A percentile compares a stretch with the other conserved stretches of the same genome.
Evolutionary conservation across 768 basidiomycete genomes (phyloP).

Genomic region (Leccinellum luteum): DNA sequence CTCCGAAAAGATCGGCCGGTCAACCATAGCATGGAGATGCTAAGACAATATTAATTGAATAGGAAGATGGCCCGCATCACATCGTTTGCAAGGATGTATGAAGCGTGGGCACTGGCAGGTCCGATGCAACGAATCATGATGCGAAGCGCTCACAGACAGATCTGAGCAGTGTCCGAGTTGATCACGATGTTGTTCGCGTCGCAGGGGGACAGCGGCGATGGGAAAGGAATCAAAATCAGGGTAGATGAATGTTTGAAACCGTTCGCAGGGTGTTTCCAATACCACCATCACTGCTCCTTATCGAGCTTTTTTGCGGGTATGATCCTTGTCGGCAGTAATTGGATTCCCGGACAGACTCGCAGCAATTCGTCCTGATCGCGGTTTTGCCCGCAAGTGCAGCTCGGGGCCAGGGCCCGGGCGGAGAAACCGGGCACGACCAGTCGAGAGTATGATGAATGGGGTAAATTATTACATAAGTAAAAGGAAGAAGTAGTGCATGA

Average conservation of each 20-base stretch:
- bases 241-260: too few relatives aligned
- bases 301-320: too few relatives aligned
- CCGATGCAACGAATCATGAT: not conserved
- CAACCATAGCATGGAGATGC: too few relatives aligned
- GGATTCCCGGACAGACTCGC: not conserved
- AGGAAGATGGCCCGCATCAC: too few relatives aligned
- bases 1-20: too few relatives aligned
- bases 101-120: not conserved
- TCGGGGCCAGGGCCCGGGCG: too few relatives aligned
- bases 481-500: not conserved
- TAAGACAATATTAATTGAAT: too few relatives aligned
- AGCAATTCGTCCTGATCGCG: not conserved
- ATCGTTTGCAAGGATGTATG: too few relatives aligned
- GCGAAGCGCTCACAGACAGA: not conserved
- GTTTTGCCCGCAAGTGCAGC: not conserved
- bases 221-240: too few relatives aligned
- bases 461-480: not conserved
- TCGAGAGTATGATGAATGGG: not conserved
- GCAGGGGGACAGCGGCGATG: not conserved
- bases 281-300: too few relatives aligned
- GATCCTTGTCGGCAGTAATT: not conserved
- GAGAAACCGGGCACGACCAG: not conserved
- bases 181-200: not conserved
- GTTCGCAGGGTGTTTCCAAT: too few relatives aligned
- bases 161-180: not conserved